These are phyloP conservation scores for Eucalyptus regnans DNA, from an alignment of 345 rosid species.

Conservation along the genomic window DNA sequence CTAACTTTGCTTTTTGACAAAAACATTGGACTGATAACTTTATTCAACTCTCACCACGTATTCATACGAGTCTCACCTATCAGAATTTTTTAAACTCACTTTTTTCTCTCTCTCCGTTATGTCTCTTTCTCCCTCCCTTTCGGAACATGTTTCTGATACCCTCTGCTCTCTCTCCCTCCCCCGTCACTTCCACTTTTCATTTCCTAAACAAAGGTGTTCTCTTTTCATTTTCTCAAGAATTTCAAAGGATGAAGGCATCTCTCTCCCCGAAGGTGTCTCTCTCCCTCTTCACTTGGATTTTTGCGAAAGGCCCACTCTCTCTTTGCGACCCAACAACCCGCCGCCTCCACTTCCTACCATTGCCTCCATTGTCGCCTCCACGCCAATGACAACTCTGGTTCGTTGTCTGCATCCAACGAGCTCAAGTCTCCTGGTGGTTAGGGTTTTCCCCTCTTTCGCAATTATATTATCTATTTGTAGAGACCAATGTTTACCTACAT, in stretches of 20 bases:
- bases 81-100: background rate
- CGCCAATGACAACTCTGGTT: background rate
- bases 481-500: background rate
- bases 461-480: background rate
- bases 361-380: background rate
- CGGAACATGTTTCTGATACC: too few relatives aligned
- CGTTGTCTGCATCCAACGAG: background rate
- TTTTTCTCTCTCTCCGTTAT: background rate
- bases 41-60: background rate
- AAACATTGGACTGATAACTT: background rate
- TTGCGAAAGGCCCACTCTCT: background rate
- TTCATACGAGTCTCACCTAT: background rate
- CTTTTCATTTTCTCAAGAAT: background rate
- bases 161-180: background rate
- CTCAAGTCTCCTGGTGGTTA: background rate
- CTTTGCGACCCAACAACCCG: background rate
- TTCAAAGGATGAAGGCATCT: background rate
- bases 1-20: background rate
- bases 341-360: background rate
- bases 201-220: background rate
- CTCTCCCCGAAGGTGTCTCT: background rate
- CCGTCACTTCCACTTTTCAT: background rate
- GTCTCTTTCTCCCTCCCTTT: background rate
- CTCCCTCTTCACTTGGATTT: background rate
- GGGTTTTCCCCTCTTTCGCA: background rate